These are phyloP conservation scores for Hibiscus trionum DNA, from an alignment of 345 rosid species.

Conservation along the genomic window DNA sequence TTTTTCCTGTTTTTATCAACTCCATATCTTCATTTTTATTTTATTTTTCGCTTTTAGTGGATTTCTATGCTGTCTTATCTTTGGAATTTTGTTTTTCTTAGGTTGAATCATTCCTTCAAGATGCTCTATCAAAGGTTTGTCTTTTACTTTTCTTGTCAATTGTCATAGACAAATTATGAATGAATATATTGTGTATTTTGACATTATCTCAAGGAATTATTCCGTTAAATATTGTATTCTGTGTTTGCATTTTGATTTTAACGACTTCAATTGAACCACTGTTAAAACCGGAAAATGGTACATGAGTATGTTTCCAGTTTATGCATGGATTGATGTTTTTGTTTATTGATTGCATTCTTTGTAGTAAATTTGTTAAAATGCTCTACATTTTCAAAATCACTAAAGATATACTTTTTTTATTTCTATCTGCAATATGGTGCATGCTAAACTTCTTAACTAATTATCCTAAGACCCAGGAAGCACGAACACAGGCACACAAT, in stretches of 20 bases:
- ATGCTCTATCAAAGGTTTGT: constrained; percentile 80
- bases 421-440: background rate
- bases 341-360: background rate
- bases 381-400: background rate
- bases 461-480: background rate
- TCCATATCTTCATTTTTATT: background rate
- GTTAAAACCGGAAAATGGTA: background rate
- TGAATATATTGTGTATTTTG: background rate
- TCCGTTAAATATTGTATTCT: background rate
- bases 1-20: constrained; percentile 10
- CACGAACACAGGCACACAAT: background rate
- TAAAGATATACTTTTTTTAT: background rate
- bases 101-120: constrained; percentile 82
- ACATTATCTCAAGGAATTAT: background rate
- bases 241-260: background rate
- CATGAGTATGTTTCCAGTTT: background rate
- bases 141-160: constrained; percentile 4
- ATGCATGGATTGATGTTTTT: background rate
- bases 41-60: background rate
- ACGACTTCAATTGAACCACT: background rate
- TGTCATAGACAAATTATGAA: background rate
- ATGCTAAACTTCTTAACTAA: background rate
- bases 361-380: background rate
- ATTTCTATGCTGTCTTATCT: constrained; percentile 10
- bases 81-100: constrained; percentile 26